Conservation (phyloP, 192 early-diverging fungal species). For the Kappamyces sp. region DNA sequence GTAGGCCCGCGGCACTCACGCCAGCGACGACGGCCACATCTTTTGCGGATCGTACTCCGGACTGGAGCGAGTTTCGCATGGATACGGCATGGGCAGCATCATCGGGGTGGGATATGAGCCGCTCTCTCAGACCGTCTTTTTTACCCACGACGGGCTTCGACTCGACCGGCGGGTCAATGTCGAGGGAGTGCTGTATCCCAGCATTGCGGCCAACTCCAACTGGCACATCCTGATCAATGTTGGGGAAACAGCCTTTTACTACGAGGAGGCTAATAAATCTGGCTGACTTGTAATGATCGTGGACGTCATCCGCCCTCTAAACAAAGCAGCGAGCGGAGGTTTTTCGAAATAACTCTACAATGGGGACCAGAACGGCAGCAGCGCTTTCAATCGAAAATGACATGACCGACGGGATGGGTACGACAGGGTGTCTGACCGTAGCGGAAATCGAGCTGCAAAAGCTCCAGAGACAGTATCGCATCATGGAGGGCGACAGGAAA, state of each 20-base stretch:
- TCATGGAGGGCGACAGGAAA: slow-evolving; percentile 56
- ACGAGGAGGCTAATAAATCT: slow-evolving; percentile 6
- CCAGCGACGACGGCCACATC: slow-evolving; percentile 37
- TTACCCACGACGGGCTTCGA: slow-evolving; percentile 7
- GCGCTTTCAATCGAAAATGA: slow-evolving; percentile 41
- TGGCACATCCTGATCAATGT: slow-evolving; percentile 10
- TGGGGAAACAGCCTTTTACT: slow-evolving; percentile 3
- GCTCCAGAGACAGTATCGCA: slow-evolving; percentile 48
- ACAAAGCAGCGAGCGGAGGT: not conserved
- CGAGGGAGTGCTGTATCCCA: slow-evolving; percentile 5
- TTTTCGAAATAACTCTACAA: slow-evolving; percentile 5
- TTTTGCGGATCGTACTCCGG: slow-evolving; percentile 28
- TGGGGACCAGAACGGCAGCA: slow-evolving; percentile 21
- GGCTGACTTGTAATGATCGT: not conserved
- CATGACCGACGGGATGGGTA: slow-evolving; percentile 49
- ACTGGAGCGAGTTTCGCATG: slow-evolving; percentile 11
- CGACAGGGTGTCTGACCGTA: slow-evolving; percentile 5
- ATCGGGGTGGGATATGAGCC: slow-evolving; percentile 29
- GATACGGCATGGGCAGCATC: slow-evolving; percentile 23
- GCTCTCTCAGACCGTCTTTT: slow-evolving; percentile 16
- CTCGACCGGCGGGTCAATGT: not conserved
- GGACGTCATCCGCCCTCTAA: not conserved
- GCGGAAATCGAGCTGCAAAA: slow-evolving; percentile 52
- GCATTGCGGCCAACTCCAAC: not conserved
- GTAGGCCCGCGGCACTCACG: too few species aligned